phyloP scores from a whole-genome alignment of 345 rosid genomes.

The Trapa bicornis region DNA sequence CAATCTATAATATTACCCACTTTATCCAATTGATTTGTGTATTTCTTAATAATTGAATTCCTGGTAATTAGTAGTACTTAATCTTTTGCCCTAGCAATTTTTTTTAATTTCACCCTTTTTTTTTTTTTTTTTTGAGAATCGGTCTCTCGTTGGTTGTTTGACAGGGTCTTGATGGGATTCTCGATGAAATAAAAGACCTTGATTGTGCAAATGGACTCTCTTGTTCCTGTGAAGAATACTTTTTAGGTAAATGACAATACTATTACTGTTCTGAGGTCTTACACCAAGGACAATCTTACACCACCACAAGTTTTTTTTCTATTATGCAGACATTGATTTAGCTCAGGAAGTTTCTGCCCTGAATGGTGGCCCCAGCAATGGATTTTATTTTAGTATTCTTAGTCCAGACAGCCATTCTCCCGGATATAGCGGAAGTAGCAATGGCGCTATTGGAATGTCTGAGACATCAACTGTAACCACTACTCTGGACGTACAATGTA shows the following conservation, averaged over 20 bases:
- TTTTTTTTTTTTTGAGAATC: neutral
- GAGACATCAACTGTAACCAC: constrained; percentile 35
- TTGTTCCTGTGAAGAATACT: constrained; percentile 34
- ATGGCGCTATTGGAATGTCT: constrained; percentile 30
- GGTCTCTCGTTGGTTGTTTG: neutral
- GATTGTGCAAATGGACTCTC: constrained; percentile 42
- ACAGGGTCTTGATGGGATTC: constrained; percentile 66
- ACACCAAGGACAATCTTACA: neutral
- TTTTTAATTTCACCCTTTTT: neutral
- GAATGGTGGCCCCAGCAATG: constrained; percentile 21
- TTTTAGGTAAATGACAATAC: constrained; percentile 27
- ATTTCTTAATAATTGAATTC: neutral
- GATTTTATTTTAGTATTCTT: constrained; percentile 22
- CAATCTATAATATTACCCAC: constrained; percentile 3
- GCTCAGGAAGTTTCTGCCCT: constrained; percentile 34
- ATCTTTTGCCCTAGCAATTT: neutral
- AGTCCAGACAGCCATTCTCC: constrained; percentile 66
- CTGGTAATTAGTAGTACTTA: neutral
- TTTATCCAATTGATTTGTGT: neutral
- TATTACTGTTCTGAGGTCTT: constrained; percentile 1
- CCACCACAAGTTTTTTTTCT: neutral
- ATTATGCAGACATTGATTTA: constrained; percentile 42
- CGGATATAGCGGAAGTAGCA: constrained; percentile 38
- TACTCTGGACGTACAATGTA: constrained; percentile 24
- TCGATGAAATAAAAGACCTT: constrained; percentile 53